Percentiles rank a stretch among this genome's conserved stretches.
These are phyloP conservation scores for Sphaerulina vaccinii DNA, from an alignment of 2,329 filamentous ascomycete genomes.

Conservation along the genomic window DNA sequence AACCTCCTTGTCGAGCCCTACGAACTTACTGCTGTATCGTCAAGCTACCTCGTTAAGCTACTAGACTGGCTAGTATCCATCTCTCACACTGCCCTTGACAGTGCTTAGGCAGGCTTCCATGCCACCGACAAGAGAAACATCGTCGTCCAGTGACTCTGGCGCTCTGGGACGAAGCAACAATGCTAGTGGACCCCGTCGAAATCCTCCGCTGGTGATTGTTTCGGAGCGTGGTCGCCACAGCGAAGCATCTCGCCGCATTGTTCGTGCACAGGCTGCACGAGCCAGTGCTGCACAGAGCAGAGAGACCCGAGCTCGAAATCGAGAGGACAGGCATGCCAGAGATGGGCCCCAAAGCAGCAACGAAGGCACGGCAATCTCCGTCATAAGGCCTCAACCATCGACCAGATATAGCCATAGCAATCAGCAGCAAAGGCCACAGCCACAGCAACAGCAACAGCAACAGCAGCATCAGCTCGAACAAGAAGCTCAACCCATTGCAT, in stretches of 20 bases:
- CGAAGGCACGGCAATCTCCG: slow-evolving; percentile 13
- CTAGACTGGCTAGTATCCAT: background rate
- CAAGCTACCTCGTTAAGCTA: too few species aligned
- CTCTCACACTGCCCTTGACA: background rate
- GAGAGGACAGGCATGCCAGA: slow-evolving; percentile 29
- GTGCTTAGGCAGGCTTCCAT: background rate
- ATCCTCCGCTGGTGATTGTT: slow-evolving; percentile 36
- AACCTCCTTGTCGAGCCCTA: background rate
- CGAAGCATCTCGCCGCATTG: slow-evolving; percentile 34
- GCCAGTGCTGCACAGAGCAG: slow-evolving; percentile 37
- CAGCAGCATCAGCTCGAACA: slow-evolving; percentile 8
- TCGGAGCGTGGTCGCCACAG: slow-evolving; percentile 34
- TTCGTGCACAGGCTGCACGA: slow-evolving; percentile 37
- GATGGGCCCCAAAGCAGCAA: slow-evolving; percentile 22
- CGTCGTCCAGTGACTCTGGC: background rate
- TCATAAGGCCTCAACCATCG: slow-evolving; percentile 8
- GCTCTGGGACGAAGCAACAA: background rate
- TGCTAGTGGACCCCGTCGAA: slow-evolving; percentile 14
- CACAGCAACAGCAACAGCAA: slow-evolving; percentile 3
- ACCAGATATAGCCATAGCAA: slow-evolving; percentile 4
- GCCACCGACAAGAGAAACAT: background rate
- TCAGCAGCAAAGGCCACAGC: background rate
- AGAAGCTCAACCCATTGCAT: slow-evolving; percentile 2
- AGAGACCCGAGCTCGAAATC: slow-evolving; percentile 36
- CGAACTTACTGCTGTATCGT: background rate